Evolutionary conservation across 2,329 filamentous ascomycete species (phyloP), one percentile per base, ranked within the genome.

Genomic region (Cladophialophora immunda): DNA sequence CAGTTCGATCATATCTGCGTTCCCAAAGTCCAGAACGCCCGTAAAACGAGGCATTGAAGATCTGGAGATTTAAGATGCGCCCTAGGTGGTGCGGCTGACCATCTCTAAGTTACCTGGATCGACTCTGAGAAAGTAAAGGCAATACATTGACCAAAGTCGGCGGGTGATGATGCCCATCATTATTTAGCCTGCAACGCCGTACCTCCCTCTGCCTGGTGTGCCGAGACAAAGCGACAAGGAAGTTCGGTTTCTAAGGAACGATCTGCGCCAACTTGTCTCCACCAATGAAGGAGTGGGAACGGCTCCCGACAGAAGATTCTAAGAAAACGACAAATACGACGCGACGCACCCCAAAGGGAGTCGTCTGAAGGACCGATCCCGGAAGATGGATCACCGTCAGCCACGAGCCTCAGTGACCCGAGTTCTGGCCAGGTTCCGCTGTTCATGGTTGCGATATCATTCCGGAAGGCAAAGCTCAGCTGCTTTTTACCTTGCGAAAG

Each of bases 191-290:
- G 29, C 50, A 32, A 34, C n/a, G 38, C 30, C n/a, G 15, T 50
- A 45, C 13, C 47, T 50, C 57, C 34, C n/a, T 32, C 50, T 50
- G 41, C 58, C 38, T 65, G 58, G 55, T 41, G 63, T 41, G 54
- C 62, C 62, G 55, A 65, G 7, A 32, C 30, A 52, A 2, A 50
- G 25, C 11, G 58, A 29, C 55, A 45, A 38, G 54, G 52, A 55
- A 13, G 58, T 45, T 30, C 53, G 36, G 19, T 55, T 58, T 63
- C 29, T 25, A 25, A 59, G 63, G 34, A 63, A 32, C 63, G 66
- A 68, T 68, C 66, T 68, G 62, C 66, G 38, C 36, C 53, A 54
- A 58, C 45, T 41, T 38, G 59, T 55, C 8, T 59, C 58, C 45
- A 54, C 50, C 47, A 29, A 47, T 62, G 36, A 47, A 41, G 52